A percentile compares a stretch with the other conserved stretches of the same genome.
These are phyloP conservation scores for Thalassiosira exigua DNA, from an alignment of 352 stramenopile genomes.

Conservation along the genomic window DNA sequence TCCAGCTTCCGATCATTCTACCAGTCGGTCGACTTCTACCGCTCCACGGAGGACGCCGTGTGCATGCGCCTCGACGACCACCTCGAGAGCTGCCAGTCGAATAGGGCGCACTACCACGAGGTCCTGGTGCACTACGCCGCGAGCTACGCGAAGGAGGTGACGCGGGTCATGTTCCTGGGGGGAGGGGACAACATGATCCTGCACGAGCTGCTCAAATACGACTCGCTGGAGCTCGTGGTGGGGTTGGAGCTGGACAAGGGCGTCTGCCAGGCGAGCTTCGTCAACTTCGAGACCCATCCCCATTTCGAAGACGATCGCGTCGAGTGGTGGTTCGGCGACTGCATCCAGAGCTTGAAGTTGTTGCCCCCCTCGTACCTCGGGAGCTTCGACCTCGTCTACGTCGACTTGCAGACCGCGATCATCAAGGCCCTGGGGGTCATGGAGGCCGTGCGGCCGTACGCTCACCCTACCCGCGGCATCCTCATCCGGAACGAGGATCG, in stretches of 20 bases:
- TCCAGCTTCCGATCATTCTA: too few relatives aligned
- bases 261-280: constrained; percentile 24
- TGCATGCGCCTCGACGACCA: constrained; percentile 8
- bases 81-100: constrained; percentile 16
- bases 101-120: constrained; percentile 64
- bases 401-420: constrained; percentile 70
- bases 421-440: background rate
- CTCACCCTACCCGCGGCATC: background rate
- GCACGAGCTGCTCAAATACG: constrained; percentile 49
- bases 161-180: constrained; percentile 32
- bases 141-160: constrained; percentile 26
- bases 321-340: constrained; percentile 85
- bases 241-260: constrained; percentile 45
- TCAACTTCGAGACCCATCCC: constrained; percentile 38
- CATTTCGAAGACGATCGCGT: constrained; percentile 59
- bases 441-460: background rate
- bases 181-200: constrained; percentile 48
- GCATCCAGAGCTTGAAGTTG: constrained; percentile 69
- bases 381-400: constrained; percentile 79
- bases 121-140: constrained; percentile 34
- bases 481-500: constrained; percentile 21
- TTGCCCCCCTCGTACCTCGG: constrained; percentile 75
- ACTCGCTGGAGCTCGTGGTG: constrained; percentile 35
- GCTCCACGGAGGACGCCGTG: background rate
- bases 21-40: background rate